phyloP scores from a whole-genome alignment of 331 rosid species.

The Pyracantha coccinea region DNA sequence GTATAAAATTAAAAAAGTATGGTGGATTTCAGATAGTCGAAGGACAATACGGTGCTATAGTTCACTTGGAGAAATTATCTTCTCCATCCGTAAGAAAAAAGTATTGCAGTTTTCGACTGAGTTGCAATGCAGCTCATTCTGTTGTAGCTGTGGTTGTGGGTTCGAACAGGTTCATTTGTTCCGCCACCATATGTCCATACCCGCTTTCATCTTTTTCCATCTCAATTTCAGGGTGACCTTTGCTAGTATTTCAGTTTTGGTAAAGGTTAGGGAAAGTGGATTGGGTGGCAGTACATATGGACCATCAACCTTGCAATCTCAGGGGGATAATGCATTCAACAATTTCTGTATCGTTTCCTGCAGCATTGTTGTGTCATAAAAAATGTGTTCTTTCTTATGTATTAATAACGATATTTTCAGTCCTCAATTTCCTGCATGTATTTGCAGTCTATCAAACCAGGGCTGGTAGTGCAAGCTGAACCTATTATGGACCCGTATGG shows the following conservation, averaged over 20 bases:
- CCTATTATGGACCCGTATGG: conserved; percentile 90
- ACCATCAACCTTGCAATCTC: neutral
- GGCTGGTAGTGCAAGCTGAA: conserved; percentile 58
- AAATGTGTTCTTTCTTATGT: neutral
- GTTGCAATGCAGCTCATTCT: neutral
- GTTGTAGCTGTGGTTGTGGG: neutral
- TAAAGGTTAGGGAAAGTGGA: neutral
- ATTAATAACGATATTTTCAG: neutral
- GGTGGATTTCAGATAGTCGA: no score
- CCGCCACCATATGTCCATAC: neutral
- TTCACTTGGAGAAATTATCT: no score
- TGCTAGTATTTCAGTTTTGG: neutral
- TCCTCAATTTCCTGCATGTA: conserved; percentile 4
- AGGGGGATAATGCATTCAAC: neutral
- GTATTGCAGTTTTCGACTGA: neutral
- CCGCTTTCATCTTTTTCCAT: neutral
- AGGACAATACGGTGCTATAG: neutral
- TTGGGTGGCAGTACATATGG: neutral
- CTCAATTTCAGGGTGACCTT: neutral
- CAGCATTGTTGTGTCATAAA: neutral
- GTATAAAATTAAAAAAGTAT: no score
- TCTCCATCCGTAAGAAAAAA: neutral
- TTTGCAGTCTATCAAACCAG: conserved; percentile 70
- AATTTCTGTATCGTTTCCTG: neutral
- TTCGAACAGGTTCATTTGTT: neutral